Percentiles rank a stretch among this genome's conserved stretches.
These are phyloP conservation scores for Citrus cavaleriei DNA, from an alignment of 345 rosid species.

Conservation along the genomic window DNA sequence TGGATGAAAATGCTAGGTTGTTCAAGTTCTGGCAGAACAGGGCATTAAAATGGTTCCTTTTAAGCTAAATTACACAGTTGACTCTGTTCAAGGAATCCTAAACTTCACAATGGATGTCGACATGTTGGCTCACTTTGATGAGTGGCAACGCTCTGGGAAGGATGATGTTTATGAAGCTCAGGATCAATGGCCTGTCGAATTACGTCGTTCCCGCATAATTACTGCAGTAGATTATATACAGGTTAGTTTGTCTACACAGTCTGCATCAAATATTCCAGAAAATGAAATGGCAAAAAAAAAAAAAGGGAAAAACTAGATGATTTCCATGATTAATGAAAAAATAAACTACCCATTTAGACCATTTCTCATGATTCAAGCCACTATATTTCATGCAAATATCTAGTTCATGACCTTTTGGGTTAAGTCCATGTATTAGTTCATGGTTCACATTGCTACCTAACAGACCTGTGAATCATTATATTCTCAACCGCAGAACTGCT, in stretches of 20 bases:
- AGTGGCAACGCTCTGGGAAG: conserved; percentile 69
- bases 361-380: neutral
- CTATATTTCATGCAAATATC: neutral
- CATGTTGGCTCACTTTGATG: conserved; percentile 82
- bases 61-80: conserved; percentile 65
- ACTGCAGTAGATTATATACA: conserved; percentile 78
- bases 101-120: conserved; percentile 85
- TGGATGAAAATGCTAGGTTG: conserved; percentile 42
- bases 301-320: neutral
- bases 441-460: neutral
- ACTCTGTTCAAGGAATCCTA: conserved; percentile 76
- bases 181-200: conserved; percentile 87
- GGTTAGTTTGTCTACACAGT: conserved; percentile 28
- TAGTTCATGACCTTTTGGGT: neutral
- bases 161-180: conserved; percentile 81
- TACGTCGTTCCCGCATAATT: conserved; percentile 60
- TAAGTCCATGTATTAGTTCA: neutral
- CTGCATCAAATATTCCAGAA: neutral
- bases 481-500: neutral
- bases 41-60: conserved; percentile 85
- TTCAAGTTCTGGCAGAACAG: conserved; percentile 60
- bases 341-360: neutral
- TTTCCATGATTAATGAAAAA: neutral
- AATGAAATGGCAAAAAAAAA: neutral
- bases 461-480: neutral